Evolutionary conservation across 805 yeast species (phyloP).

Genomic region (Torulaspora delbrueckii): DNA sequence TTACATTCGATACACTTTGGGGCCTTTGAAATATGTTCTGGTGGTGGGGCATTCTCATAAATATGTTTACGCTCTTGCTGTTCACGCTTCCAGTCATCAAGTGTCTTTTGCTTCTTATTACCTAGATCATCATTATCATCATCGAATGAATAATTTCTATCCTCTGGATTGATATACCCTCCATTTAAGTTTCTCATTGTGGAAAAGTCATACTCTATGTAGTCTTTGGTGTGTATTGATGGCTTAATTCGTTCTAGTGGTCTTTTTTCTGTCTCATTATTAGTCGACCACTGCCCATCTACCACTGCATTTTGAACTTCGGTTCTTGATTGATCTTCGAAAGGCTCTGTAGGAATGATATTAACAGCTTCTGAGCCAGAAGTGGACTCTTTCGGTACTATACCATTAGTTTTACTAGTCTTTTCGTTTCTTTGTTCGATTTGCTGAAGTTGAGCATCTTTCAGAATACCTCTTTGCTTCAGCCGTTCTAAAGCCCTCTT

Average conservation of each 20-base stretch:
- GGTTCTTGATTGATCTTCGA: neutral
- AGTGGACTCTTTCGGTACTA: neutral
- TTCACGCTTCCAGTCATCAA: slow-evolving; percentile 55
- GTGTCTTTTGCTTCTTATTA: slow-evolving; percentile 35
- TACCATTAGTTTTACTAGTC: neutral
- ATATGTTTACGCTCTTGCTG: slow-evolving; percentile 50
- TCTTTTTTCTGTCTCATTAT: slow-evolving; percentile 12
- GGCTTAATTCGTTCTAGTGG: slow-evolving; percentile 38
- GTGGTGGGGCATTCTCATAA: slow-evolving; percentile 63
- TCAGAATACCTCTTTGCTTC: slow-evolving; percentile 40
- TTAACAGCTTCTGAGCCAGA: neutral
- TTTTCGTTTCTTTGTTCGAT: slow-evolving; percentile 24
- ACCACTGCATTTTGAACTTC: neutral
- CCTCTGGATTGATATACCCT: slow-evolving; percentile 56
- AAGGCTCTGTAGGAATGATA: neutral
- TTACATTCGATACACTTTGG: slow-evolving; percentile 83
- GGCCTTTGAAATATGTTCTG: slow-evolving; percentile 63
- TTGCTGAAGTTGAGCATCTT: slow-evolving; percentile 19
- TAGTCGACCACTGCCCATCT: neutral
- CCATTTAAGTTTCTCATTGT: slow-evolving; percentile 87
- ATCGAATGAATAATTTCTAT: slow-evolving; percentile 12
- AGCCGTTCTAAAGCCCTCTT: slow-evolving; percentile 56
- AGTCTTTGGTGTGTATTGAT: slow-evolving; percentile 54
- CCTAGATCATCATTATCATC: slow-evolving; percentile 32
- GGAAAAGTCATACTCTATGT: slow-evolving; percentile 81